Conservation (phyloP, 345 rosid species). For the Leavenworthia alabamica region DNA sequence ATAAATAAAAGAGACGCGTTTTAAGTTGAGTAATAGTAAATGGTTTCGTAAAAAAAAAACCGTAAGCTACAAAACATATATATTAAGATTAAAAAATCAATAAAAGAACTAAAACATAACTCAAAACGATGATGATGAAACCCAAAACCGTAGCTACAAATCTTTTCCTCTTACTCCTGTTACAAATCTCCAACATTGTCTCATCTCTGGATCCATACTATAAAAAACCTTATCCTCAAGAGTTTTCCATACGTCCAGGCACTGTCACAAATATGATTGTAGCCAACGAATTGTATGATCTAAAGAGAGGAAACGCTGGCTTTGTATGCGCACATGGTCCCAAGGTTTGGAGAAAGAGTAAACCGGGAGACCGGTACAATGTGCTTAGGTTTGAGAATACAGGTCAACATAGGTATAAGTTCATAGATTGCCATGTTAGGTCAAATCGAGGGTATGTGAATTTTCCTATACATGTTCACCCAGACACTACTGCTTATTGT, state of each 20-base stretch:
- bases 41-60: neutral
- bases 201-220: neutral
- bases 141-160: slow-evolving; percentile 9
- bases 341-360: slow-evolving; percentile 16
- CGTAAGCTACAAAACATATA: neutral
- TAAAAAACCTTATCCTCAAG: neutral
- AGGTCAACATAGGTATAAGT: neutral
- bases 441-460: slow-evolving; percentile 24
- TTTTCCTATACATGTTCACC: slow-evolving; percentile 6
- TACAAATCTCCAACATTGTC: slow-evolving; percentile 2
- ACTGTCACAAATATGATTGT: slow-evolving; percentile 7
- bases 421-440: slow-evolving; percentile 19
- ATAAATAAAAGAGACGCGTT: neutral
- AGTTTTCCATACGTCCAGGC: slow-evolving; percentile 1
- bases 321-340: slow-evolving; percentile 26
- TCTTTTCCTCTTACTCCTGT: slow-evolving; percentile 1
- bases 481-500: slow-evolving; percentile 18
- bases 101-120: neutral
- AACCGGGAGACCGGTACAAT: slow-evolving; percentile 19
- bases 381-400: neutral
- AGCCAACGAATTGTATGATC: slow-evolving; percentile 19
- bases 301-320: slow-evolving; percentile 24
- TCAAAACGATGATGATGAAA: slow-evolving; percentile 4
- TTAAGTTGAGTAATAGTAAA: neutral
- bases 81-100: neutral